Conservation (phyloP, 2,329 filamentous ascomycete genomes). For the Aquanectria penicillioides region DNA sequence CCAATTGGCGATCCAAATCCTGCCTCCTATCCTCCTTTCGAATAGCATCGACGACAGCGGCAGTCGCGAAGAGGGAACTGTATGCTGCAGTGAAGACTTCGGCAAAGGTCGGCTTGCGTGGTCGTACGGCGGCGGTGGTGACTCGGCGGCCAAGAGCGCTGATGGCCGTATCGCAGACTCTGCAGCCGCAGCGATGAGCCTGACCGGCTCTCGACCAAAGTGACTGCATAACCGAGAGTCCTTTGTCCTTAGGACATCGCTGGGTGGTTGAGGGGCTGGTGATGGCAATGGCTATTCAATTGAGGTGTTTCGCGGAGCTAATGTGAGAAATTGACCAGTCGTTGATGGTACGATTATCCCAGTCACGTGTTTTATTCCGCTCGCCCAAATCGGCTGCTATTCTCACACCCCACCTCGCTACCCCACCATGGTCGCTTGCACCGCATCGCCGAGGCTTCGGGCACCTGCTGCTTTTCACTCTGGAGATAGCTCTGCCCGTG, state of each 20-base stretch:
- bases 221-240: slow-evolving; percentile 66
- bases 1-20: slow-evolving; percentile 71
- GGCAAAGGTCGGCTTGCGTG: slow-evolving; percentile 60
- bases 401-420: slow-evolving; percentile 37
- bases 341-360: slow-evolving; percentile 40
- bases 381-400: slow-evolving; percentile 26
- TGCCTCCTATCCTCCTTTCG: slow-evolving; percentile 66
- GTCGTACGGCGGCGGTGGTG: slow-evolving; percentile 57
- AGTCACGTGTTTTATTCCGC: slow-evolving; percentile 32
- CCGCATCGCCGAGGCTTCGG: slow-evolving; percentile 9
- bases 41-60: slow-evolving; percentile 69
- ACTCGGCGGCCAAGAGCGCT: slow-evolving; percentile 60
- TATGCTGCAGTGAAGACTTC: slow-evolving; percentile 74
- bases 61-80: slow-evolving; percentile 73
- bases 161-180: slow-evolving; percentile 65
- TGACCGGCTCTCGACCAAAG: slow-evolving; percentile 74
- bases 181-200: slow-evolving; percentile 71
- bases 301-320: slow-evolving; percentile 36
- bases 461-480: slow-evolving; percentile 24
- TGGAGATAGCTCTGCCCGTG: slow-evolving; percentile 6
- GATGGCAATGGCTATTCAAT: slow-evolving; percentile 28
- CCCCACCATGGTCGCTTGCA: slow-evolving; percentile 33
- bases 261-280: slow-evolving; percentile 22
- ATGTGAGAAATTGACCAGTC: slow-evolving; percentile 37
- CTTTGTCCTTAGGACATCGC: slow-evolving; percentile 36